Evolutionary conservation across 2,329 filamentous ascomycete species (phyloP).

Genomic region (Simplicillium aogashimaense): DNA sequence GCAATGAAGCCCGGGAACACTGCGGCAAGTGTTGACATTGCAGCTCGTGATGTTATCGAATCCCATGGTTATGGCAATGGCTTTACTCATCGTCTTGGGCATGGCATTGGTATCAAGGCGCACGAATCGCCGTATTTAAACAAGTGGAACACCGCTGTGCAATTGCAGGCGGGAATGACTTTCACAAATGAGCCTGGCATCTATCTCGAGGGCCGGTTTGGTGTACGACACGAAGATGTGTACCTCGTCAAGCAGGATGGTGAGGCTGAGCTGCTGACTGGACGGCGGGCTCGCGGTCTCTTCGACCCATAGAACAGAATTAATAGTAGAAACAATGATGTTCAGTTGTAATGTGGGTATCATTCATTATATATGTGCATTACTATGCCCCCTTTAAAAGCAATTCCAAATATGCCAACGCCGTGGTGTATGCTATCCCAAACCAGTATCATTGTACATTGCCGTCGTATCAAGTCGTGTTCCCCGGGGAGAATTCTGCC

Average conservation of each 20-base stretch:
- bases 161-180: slow-evolving; percentile 45
- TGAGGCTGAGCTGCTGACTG: slow-evolving; percentile 44
- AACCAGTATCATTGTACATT: too few species aligned
- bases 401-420: neutral
- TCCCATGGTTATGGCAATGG: slow-evolving; percentile 46
- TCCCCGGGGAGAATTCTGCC: slow-evolving; percentile 1
- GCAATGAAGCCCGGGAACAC: slow-evolving; percentile 40
- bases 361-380: slow-evolving; percentile 6
- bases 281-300: slow-evolving; percentile 37
- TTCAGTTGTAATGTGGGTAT: slow-evolving; percentile 4
- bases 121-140: slow-evolving; percentile 57
- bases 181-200: slow-evolving; percentile 57
- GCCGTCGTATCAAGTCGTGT: too few species aligned
- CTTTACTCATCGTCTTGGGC: slow-evolving; percentile 54
- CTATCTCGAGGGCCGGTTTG: slow-evolving; percentile 49
- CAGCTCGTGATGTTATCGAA: slow-evolving; percentile 46
- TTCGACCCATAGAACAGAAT: slow-evolving; percentile 34
- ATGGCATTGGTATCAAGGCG: slow-evolving; percentile 57
- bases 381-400: too few species aligned
- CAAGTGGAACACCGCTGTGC: slow-evolving; percentile 42
- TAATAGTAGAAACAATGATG: neutral
- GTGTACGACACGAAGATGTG: slow-evolving; percentile 53
- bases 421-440: too few species aligned
- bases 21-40: slow-evolving; percentile 50
- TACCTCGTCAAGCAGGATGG: slow-evolving; percentile 44